phyloP scores from a whole-genome alignment of 345 rosid genomes.

The Abelmoschus esculentus region DNA sequence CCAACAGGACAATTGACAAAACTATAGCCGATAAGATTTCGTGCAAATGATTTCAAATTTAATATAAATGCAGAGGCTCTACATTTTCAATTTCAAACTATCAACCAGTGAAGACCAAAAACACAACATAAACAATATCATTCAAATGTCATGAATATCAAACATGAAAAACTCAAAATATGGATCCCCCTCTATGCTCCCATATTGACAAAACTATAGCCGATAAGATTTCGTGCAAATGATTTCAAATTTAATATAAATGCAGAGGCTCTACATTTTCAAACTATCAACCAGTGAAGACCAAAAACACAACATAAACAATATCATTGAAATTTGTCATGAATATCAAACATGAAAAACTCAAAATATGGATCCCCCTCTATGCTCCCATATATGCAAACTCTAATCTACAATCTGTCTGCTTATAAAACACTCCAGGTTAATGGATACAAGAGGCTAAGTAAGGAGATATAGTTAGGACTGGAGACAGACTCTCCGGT shows the following conservation, averaged over 20 bases:
- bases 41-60: constrained; percentile 27
- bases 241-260: constrained; percentile 2
- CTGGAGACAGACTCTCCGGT: neutral
- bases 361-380: neutral
- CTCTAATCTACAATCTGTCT: neutral
- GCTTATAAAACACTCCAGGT: neutral
- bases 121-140: neutral
- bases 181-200: neutral
- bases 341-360: neutral
- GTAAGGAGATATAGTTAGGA: neutral
- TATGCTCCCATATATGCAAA: neutral
- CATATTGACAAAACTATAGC: constrained; percentile 62
- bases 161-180: neutral
- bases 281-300: neutral
- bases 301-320: neutral
- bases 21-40: constrained; percentile 79
- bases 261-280: neutral
- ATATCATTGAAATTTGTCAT: neutral
- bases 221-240: constrained; percentile 67
- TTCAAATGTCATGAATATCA: neutral
- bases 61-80: neutral
- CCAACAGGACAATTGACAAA: constrained; percentile 63
- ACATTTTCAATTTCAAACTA: neutral
- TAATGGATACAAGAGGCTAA: neutral
- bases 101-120: neutral